These are phyloP conservation scores for Penicillium sp. DNA, from an alignment of 2,329 filamentous ascomycete species.

Conservation along the genomic window DNA sequence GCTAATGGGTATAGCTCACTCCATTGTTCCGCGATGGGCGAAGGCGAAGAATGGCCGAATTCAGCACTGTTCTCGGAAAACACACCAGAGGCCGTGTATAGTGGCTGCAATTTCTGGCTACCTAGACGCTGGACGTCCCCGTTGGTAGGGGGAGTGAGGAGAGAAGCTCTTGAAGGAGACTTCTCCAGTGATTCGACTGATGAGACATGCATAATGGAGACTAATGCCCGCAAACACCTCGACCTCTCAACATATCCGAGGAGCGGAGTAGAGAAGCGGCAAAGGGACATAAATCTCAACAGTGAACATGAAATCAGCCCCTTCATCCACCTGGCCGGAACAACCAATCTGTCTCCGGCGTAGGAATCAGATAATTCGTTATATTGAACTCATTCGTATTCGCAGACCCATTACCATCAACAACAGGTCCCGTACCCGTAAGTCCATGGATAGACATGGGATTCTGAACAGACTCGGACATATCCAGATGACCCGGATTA, in stretches of 20 bases:
- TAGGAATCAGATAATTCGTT: conserved; percentile 54
- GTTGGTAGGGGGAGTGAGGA: background rate
- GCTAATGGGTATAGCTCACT: too few species aligned
- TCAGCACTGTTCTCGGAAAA: background rate
- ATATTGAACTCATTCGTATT: conserved; percentile 52
- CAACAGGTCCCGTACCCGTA: conserved; percentile 32
- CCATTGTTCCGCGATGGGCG: too few species aligned
- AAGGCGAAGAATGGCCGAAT: background rate
- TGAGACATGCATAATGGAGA: background rate
- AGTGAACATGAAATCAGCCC: background rate
- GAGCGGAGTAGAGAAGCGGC: background rate
- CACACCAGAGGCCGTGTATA: background rate
- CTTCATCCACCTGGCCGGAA: conserved; percentile 39
- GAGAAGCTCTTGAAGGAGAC: too few species aligned
- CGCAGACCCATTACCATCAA: conserved; percentile 27
- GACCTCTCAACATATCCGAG: background rate
- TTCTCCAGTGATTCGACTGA: background rate
- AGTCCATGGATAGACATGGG: conserved; percentile 47
- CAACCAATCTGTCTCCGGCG: conserved; percentile 55
- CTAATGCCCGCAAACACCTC: background rate
- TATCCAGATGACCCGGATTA: conserved; percentile 34
- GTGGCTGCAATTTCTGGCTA: background rate
- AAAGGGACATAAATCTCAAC: too few species aligned
- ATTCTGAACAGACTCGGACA: conserved; percentile 36
- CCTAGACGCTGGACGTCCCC: background rate